Evolutionary conservation across 2,329 filamentous ascomycete genomes (phyloP).

Genomic region (Fusarium nelsonii): DNA sequence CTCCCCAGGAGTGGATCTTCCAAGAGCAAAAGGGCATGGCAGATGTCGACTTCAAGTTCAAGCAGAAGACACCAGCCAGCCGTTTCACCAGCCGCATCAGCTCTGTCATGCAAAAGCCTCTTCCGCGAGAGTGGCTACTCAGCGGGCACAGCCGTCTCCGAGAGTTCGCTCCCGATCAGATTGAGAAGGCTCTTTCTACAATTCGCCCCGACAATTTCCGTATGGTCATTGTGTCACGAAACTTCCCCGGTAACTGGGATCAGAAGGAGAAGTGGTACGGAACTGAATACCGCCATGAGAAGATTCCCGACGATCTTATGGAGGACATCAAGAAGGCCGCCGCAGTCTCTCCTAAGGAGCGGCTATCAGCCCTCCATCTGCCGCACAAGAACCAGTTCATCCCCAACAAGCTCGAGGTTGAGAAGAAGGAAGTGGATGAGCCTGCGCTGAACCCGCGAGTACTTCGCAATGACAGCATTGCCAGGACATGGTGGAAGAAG

Average conservation of each 20-base stretch:
- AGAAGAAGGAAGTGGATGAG: conserved; percentile 89
- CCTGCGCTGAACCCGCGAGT: conserved; percentile 81
- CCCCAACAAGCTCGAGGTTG: conserved; percentile 90
- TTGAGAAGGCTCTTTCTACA: conserved; percentile 78
- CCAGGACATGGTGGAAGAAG: conserved; percentile 96
- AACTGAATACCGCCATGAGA: conserved; percentile 89
- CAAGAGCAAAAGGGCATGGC: conserved; percentile 90
- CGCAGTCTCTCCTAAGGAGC: conserved; percentile 66
- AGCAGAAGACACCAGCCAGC: conserved; percentile 90
- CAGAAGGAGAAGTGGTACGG: conserved; percentile 97
- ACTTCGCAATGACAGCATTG: conserved; percentile 83
- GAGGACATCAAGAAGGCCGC: conserved; percentile 75
- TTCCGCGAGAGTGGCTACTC: conserved; percentile 88
- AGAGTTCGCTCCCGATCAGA: conserved; percentile 82
- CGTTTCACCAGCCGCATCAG: conserved; percentile 88
- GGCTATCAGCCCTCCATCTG: conserved; percentile 80
- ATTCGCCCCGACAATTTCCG: conserved; percentile 91
- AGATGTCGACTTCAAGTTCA: conserved; percentile 95
- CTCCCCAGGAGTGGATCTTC: conserved; percentile 92
- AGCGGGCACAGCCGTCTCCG: conserved; percentile 82
- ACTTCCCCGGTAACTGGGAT: conserved; percentile 86
- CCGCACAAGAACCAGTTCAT: conserved; percentile 97
- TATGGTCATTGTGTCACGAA: conserved; percentile 84
- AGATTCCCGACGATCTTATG: conserved; percentile 81
- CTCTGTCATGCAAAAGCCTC: conserved; percentile 89